Conservation (phyloP, 441 rosid species). For the Populus tomentosa region DNA sequence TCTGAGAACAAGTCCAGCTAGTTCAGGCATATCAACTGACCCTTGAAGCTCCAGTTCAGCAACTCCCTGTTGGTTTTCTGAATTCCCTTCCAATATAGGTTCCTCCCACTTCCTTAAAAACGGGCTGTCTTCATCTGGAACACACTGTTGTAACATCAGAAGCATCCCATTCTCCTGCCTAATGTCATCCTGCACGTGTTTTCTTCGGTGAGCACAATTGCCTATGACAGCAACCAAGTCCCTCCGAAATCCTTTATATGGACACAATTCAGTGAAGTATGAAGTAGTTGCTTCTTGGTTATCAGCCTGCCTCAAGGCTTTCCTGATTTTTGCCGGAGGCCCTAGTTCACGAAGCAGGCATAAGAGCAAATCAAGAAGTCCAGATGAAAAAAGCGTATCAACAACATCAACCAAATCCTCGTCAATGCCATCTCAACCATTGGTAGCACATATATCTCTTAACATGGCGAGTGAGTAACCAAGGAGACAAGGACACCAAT, state of each 20-base stretch:
- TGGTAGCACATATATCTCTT: slow-evolving; percentile 56
- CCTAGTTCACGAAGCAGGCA: slow-evolving; percentile 52
- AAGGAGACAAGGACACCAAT: slow-evolving; percentile 56
- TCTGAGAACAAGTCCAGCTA: slow-evolving; percentile 57
- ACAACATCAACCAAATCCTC: slow-evolving; percentile 33
- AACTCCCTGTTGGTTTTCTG: slow-evolving; percentile 58
- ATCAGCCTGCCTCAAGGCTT: slow-evolving; percentile 37
- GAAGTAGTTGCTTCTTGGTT: slow-evolving; percentile 19
- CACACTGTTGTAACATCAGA: slow-evolving; percentile 69
- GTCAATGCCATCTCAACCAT: slow-evolving; percentile 22
- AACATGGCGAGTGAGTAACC: slow-evolving; percentile 57
- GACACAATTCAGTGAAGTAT: slow-evolving; percentile 37
- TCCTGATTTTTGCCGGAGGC: slow-evolving; percentile 57
- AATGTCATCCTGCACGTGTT: slow-evolving; percentile 51
- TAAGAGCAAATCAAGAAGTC: slow-evolving; percentile 47
- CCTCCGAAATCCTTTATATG: slow-evolving; percentile 70
- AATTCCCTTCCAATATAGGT: slow-evolving; percentile 60
- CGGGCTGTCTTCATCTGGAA: slow-evolving; percentile 66
- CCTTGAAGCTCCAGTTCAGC: slow-evolving; percentile 75
- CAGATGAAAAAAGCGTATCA: slow-evolving; percentile 37
- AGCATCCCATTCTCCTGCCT: slow-evolving; percentile 50
- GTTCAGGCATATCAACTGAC: slow-evolving; percentile 59
- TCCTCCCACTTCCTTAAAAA: slow-evolving; percentile 88
- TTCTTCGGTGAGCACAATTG: slow-evolving; percentile 52
- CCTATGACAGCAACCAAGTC: slow-evolving; percentile 77